phyloP scores from a whole-genome alignment of 257 asterid species.

The Solanum chmielewskii region DNA sequence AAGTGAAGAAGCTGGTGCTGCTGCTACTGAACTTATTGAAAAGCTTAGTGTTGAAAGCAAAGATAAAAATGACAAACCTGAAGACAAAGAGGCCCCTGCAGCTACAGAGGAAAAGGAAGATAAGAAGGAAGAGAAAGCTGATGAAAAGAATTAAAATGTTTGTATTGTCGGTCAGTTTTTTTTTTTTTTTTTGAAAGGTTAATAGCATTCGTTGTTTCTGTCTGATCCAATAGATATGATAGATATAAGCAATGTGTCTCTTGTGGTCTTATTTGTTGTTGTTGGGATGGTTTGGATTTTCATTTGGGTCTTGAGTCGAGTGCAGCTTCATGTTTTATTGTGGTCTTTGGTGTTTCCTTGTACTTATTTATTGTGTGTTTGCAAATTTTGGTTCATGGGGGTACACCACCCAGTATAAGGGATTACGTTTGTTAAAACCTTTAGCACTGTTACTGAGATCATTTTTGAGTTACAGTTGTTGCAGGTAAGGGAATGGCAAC shows the following conservation, averaged over 20 bases:
- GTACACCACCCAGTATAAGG: background rate
- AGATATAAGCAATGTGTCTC: background rate
- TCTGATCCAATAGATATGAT: constrained; percentile 1
- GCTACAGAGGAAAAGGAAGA: constrained; percentile 23
- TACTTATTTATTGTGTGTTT: background rate
- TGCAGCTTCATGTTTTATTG: background rate
- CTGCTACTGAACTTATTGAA: constrained; percentile 47
- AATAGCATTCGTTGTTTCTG: constrained; percentile 11
- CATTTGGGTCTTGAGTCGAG: background rate
- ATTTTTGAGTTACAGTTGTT: background rate
- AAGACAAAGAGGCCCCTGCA: constrained; percentile 25
- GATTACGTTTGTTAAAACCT: background rate
- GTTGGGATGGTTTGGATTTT: constrained; percentile 2
- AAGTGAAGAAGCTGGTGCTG: constrained; percentile 36
- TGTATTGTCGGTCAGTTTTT: constrained; percentile 6
- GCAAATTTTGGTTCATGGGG: background rate
- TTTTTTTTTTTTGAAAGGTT: constrained; percentile 2
- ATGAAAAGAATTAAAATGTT: constrained; percentile 19
- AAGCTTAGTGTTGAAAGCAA: constrained; percentile 51
- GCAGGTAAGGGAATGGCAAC: background rate
- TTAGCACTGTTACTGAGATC: background rate
- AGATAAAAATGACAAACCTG: constrained; percentile 35
- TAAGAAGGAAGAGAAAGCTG: constrained; percentile 15
- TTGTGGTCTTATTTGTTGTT: constrained; percentile 3
- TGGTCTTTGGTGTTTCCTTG: background rate